phyloP scores from a whole-genome alignment of 2,329 filamentous ascomycete genomes.

The Neospermospora avenae region DNA sequence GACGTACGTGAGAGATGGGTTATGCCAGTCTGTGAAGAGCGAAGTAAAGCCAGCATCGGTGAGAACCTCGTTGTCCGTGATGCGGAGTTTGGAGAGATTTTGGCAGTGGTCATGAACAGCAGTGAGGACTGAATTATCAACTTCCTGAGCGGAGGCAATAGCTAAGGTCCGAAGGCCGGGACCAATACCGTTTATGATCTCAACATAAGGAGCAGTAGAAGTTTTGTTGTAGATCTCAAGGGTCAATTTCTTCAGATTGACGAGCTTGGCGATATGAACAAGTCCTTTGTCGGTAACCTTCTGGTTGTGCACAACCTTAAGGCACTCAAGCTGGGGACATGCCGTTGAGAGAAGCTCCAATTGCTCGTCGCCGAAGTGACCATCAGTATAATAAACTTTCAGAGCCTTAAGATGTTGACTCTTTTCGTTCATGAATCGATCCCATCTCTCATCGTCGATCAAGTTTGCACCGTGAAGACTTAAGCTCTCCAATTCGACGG shows the following conservation, averaged over 20 bases:
- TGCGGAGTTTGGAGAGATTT: constrained; percentile 70
- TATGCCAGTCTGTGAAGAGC: constrained; percentile 75
- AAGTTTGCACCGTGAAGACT: constrained; percentile 84
- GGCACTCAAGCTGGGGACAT: constrained; percentile 66
- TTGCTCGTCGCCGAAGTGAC: constrained; percentile 71
- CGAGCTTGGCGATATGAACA: constrained; percentile 57
- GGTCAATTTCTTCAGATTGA: constrained; percentile 69
- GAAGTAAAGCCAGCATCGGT: constrained; percentile 70
- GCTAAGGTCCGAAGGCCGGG: constrained; percentile 71
- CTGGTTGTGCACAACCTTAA: constrained; percentile 83
- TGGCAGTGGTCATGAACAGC: constrained; percentile 68
- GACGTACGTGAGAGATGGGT: constrained; percentile 64
- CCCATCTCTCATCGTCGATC: constrained; percentile 73
- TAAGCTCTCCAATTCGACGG: constrained; percentile 65
- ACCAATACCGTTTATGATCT: constrained; percentile 62
- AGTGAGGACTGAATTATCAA: constrained; percentile 67
- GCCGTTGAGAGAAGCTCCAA: constrained; percentile 57
- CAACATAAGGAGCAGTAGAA: constrained; percentile 53
- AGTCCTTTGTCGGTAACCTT: constrained; percentile 66
- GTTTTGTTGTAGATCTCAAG: constrained; percentile 61
- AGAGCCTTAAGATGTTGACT: constrained; percentile 64
- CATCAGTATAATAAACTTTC: constrained; percentile 81
- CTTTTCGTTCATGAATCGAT: constrained; percentile 61
- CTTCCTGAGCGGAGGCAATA: constrained; percentile 62
- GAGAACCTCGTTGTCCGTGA: constrained; percentile 72